Evolutionary conservation across 495 filamentous ascomycete species (phyloP), one percentile per base, ranked within the genome.

Genomic region (Lindgomyces ingoldianus): DNA sequence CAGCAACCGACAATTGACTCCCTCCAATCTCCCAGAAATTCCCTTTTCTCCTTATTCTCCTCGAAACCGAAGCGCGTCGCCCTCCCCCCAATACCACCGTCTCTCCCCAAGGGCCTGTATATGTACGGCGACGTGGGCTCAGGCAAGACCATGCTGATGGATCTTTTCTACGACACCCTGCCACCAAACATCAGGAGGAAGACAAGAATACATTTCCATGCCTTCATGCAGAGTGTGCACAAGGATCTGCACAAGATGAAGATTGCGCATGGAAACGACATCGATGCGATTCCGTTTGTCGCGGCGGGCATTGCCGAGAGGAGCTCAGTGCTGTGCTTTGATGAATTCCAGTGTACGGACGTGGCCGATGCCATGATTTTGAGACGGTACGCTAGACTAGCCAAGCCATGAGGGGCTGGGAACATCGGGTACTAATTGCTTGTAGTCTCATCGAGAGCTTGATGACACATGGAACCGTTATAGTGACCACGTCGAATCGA

Each of bases 131-230:
- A 98, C 74, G 95, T 99, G 10, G 95, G 95, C 22, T 93, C 91
- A 71, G 95, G 95, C 46, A 99, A 99, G 81, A 98, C 95, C 0
- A 99, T 99, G 95, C 79, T 99, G 65, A 98, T 99, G 94, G 95
- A 99, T 72, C 80, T 99, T 70, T 98, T 99, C 77, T 97, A 91
- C 78, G 91, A 98, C 57, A 96, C 93, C 1, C 78, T 99, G 53
- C 94, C 94, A 3, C 70, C 79, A 14, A 87, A 89, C 69, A 91
- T 98, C 64, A 83, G 77, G 59, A 83, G 85, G 42, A 97, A 96
- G 80, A 95, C 89, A n/a, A 83, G 94, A 16, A 96, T 98, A 67
- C 94, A 98, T 79, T 98, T 98, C 78, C 91, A 98, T 79, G 96
- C 95, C 75, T 98, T 98, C 81, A 98, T 98, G 93, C 94, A 98